Evolutionary conservation across 805 yeast species (phyloP), one percentile per base, ranked within the genome.

Genomic region (Candida verbasci): DNA sequence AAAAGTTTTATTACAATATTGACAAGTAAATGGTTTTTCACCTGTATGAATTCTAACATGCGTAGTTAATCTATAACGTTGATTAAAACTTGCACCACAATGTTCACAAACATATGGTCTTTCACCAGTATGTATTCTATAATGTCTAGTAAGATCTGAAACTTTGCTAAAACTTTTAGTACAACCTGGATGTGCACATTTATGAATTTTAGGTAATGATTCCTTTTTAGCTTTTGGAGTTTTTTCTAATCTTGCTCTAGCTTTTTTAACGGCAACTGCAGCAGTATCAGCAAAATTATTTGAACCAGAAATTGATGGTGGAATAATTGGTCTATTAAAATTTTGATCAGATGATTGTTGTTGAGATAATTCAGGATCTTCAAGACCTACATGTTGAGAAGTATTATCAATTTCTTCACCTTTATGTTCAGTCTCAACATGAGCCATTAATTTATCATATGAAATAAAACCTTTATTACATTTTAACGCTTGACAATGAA

Each of bases 31-130:
- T 30, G 53, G 50, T 31, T 50, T 51, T 35, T 52, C 55, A n/a
- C 55, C 56, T 3, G 50, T 47, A 41, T 53, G 58, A 24, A 38
- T 40, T 29, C 56, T 40, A 34, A 42, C 25, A 37, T 53, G 58
- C 25, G 58, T 51, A 10, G 55, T 50, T 33, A 53, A 39, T 21
- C 54, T 31, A 41, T 50, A 48, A 37, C 45, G 42, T 35, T 50
- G 52, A 20, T 38, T 47, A 33, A 50, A 52, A 15, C 48, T 38
- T 7, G 47, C 47, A n/a, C 31, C 27, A 34, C 50, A 45, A 11
- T 32, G 33, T 15, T 39, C 35, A 32, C 55, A 42, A 15, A 38
- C 38, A 35, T 30, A 50, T 17, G 55, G 52, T 14, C 44, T 42
- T 33, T 47, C 52, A 15, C 48, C 45, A 6, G 48, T 46, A 38